These are phyloP conservation scores for Plasmodium gallinaceum DNA, from an alignment of 169 alveolate genomes.

Conservation along the genomic window DNA sequence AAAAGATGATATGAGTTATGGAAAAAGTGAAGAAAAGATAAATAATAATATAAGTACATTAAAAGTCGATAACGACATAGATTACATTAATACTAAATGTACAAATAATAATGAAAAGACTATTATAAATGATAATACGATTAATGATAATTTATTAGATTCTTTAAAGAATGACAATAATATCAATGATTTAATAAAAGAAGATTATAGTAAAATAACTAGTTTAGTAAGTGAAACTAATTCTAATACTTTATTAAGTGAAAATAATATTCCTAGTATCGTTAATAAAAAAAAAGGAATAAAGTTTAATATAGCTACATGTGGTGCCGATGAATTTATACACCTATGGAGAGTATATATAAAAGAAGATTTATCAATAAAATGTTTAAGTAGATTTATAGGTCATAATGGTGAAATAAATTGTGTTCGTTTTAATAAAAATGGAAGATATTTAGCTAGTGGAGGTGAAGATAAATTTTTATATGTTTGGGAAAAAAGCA, in stretches of 20 bases:
- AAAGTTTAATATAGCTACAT: slow-evolving; percentile 87
- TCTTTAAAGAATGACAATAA: neutral
- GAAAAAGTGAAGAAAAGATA: slow-evolving; percentile 8
- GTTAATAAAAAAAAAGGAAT: slow-evolving; percentile 39
- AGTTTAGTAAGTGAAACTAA: neutral
- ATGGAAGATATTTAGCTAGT: slow-evolving; percentile 89
- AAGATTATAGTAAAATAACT: neutral
- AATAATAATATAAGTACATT: slow-evolving; percentile 5
- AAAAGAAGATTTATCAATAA: slow-evolving; percentile 85
- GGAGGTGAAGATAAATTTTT: slow-evolving; percentile 91
- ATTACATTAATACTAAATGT: slow-evolving; percentile 7
- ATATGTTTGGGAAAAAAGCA: slow-evolving; percentile 86
- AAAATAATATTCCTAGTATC: neutral
- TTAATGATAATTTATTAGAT: neutral
- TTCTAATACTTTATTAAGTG: neutral
- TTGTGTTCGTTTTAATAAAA: slow-evolving; percentile 90
- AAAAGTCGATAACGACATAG: slow-evolving; percentile 16
- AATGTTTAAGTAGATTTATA: slow-evolving; percentile 87
- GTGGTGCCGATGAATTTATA: slow-evolving; percentile 93
- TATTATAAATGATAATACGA: neutral
- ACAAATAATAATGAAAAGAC: neutral
- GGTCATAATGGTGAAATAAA: slow-evolving; percentile 93
- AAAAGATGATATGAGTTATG: slow-evolving; percentile 20
- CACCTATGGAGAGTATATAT: slow-evolving; percentile 90
- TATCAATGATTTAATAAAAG: neutral